These are phyloP conservation scores for Ustilago trichophora DNA, from an alignment of 1,284 basidiomycete genomes.

Conservation along the genomic window DNA sequence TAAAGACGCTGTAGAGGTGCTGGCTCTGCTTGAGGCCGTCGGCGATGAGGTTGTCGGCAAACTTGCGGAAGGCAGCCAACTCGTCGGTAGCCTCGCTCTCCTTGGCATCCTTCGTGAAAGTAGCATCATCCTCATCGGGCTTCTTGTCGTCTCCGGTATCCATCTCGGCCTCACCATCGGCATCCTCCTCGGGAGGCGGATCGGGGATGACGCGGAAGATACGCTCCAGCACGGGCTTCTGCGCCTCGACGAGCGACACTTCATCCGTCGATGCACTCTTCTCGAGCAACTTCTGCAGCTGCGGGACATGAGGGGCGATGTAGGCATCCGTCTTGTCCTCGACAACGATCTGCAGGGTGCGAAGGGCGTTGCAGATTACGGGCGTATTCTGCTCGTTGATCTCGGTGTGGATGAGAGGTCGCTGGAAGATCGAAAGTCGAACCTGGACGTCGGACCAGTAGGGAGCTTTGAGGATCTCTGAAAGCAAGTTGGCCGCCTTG, in stretches of 20 bases:
- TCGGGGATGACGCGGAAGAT: constrained; percentile 82
- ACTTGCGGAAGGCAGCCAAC: constrained; percentile 81
- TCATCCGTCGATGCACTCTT: constrained; percentile 54
- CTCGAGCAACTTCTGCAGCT: constrained; percentile 85
- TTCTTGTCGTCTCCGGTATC: constrained; percentile 74
- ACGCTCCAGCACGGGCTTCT: constrained; percentile 76
- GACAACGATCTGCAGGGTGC: constrained; percentile 87
- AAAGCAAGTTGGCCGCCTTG: constrained; percentile 82
- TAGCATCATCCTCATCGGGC: constrained; percentile 73
- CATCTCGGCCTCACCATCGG: constrained; percentile 48
- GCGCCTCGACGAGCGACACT: constrained; percentile 53
- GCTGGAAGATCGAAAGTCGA: constrained; percentile 73
- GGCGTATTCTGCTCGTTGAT: constrained; percentile 74
- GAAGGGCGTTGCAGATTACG: constrained; percentile 83
- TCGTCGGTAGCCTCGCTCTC: constrained; percentile 66
- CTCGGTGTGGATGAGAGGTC: constrained; percentile 71
- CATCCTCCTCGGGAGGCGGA: constrained; percentile 50
- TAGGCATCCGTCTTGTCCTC: constrained; percentile 85
- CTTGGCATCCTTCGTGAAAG: constrained; percentile 22
- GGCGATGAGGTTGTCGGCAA: constrained; percentile 77
- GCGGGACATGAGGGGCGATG: constrained; percentile 78
- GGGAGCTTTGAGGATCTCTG: constrained; percentile 79
- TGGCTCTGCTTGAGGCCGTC: constrained; percentile 81
- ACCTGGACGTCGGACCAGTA: constrained; percentile 95
- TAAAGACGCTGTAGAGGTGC: constrained; percentile 80